A percentile compares a stretch with the other conserved stretches of the same genome.
Conservation (phyloP, 768 basidiomycete genomes). For the Russula sp. region DNA sequence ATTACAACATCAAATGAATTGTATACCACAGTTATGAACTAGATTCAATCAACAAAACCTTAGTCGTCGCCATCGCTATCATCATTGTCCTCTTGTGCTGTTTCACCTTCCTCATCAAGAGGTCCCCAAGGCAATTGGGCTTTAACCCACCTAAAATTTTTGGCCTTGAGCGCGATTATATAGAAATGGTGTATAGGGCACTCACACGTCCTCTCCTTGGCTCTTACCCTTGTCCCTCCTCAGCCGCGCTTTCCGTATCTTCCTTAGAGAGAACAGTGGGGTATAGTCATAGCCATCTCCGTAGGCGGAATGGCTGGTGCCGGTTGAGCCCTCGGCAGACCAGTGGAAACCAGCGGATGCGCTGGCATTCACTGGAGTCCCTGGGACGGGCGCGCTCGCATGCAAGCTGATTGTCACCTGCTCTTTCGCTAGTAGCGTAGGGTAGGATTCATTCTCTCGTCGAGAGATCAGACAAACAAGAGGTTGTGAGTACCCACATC, state of each 20-base stretch:
- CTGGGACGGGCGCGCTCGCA: neutral
- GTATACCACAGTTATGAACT: neutral
- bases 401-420: constrained; percentile 1
- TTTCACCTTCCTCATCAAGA: constrained; percentile 7
- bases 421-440: neutral
- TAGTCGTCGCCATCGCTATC: neutral
- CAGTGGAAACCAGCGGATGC: neutral
- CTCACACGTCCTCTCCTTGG: neutral
- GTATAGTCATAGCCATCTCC: neutral
- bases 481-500: neutral
- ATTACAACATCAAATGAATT: neutral
- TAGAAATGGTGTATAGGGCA: neutral
- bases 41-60: neutral
- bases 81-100: neutral
- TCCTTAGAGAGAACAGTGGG: constrained; percentile 2
- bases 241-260: neutral
- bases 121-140: constrained; percentile 6
- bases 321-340: constrained; percentile 1
- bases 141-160: constrained; percentile 9
- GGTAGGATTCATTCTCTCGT: no score
- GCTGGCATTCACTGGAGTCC: neutral
- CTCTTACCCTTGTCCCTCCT: neutral
- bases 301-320: constrained; percentile 4
- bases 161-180: neutral
- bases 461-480: neutral